Base-by-base conservation (phyloP, 805 yeast genomes). In the Metschnikowia henanensis region DNA sequence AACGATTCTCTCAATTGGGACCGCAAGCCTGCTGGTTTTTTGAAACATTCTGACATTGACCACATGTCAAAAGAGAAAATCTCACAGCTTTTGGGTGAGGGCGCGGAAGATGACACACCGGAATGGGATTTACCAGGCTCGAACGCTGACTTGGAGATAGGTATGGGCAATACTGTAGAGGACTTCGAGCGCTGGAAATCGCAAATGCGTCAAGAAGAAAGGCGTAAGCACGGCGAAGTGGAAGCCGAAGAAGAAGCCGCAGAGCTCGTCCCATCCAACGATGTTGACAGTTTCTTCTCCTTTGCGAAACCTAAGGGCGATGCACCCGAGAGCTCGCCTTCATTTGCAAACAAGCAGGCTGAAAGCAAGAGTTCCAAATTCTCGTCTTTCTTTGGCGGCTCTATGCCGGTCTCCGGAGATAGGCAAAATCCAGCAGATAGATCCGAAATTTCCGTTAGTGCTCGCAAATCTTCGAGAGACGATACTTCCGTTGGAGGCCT, bases 131-230 rank as follows among this genome's bases (percentile, higher is more conserved):
- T 63, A 10, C 59, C 61, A 3, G 66, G 61, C 13, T 35, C 62
- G 15, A 51, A 64, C 31, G 58, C 51, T 37, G 55, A 49, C n/a
- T 36, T 45, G 41, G 40, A 28, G 7, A 46, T 49, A 59, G 68
- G 56, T 56, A 73, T 61, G 64, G 83, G 83, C 17, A 75, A 70
- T 41, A 73, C 83, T 0, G 76, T 76, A 3, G 75, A 75, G 41
- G 84, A 80, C 49, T 80, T 79, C 52, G 85, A 80, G 55, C 70
- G 66, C 47, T 80, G 84, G 84, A 77, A 78, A 58, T 60, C 72
- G 37, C 69, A 67, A 47, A 75, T 77, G 83, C 70, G 70, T 47
- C 60, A 70, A 37, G 78, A 77, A 54, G 79, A 79, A 30, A 69
- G 70, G 28, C 69, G 65, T 47, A 66, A 71, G 51, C 70, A 73